Conservation (phyloP, 495 filamentous ascomycete genomes). For the Talaromyces liani region DNA sequence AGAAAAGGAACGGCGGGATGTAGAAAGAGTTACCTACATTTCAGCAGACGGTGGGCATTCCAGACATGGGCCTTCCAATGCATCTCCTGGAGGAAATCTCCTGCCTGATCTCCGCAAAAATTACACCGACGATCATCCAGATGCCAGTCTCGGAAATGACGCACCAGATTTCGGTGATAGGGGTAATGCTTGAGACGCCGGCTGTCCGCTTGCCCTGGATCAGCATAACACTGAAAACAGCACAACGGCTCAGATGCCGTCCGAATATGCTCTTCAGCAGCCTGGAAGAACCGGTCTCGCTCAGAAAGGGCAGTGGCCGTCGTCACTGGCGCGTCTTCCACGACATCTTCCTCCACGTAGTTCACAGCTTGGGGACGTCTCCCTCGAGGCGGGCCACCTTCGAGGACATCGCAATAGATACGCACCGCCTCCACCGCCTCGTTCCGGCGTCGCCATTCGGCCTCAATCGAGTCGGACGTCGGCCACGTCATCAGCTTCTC, state of each 20-base stretch:
- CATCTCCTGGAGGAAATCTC: conserved; percentile 20
- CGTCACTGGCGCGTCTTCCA: background rate
- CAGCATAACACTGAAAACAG: conserved; percentile 19
- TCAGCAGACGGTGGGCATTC: background rate
- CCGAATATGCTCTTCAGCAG: conserved; percentile 13
- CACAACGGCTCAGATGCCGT: conserved; percentile 14
- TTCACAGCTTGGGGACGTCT: conserved; percentile 9
- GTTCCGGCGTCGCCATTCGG: conserved; percentile 16
- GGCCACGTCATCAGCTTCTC: conserved; percentile 22
- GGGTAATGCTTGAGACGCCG: conserved; percentile 16
- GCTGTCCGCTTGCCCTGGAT: conserved; percentile 14
- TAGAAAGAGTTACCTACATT: background rate
- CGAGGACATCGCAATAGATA: conserved; percentile 17
- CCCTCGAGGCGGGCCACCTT: conserved; percentile 21
- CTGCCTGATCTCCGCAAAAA: conserved; percentile 12
- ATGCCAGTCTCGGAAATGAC: conserved; percentile 20
- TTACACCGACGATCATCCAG: conserved; percentile 19
- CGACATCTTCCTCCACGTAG: background rate
- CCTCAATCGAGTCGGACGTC: conserved; percentile 19
- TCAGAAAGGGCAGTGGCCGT: conserved; percentile 5
- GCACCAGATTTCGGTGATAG: conserved; percentile 16
- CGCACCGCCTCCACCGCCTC: conserved; percentile 14
- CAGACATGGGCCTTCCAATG: conserved; percentile 10
- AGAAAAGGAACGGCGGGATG: background rate
- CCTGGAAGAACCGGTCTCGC: conserved; percentile 10